phyloP scores from a whole-genome alignment of 306 rosid species.

The Ziziphus jujuba region DNA sequence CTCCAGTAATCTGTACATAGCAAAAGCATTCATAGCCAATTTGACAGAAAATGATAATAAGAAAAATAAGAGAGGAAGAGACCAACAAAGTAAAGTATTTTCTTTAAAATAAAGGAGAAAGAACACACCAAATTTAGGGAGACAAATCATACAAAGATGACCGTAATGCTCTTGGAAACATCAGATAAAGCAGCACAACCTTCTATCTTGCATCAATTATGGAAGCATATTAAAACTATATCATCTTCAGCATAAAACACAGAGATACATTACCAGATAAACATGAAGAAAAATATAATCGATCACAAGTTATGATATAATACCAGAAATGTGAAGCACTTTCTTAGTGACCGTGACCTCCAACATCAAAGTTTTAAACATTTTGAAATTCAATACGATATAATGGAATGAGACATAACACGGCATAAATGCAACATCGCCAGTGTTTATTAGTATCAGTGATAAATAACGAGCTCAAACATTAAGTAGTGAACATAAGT shows the following conservation, averaged over 20 bases:
- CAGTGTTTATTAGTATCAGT: neutral
- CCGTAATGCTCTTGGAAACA: slow-evolving; percentile 12
- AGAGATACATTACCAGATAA: slow-evolving; percentile 12
- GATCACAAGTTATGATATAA: neutral
- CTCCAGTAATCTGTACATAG: slow-evolving; percentile 3
- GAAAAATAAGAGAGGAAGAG: neutral
- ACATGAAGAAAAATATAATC: slow-evolving; percentile 10
- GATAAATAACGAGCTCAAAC: neutral
- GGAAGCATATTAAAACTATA: slow-evolving; percentile 19
- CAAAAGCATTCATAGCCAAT: slow-evolving; percentile 7
- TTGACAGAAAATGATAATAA: neutral
- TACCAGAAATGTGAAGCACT: no score
- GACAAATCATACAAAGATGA: slow-evolving; percentile 31
- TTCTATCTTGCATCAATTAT: slow-evolving; percentile 5
- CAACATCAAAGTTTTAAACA: no score
- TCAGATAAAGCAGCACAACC: slow-evolving; percentile 27
- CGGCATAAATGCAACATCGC: neutral
- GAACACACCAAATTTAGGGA: slow-evolving; percentile 16
- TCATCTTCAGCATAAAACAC: neutral
- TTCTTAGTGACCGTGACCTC: no score
- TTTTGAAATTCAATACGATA: no score
- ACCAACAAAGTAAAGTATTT: neutral
- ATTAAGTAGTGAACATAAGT: neutral
- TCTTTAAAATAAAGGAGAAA: neutral
- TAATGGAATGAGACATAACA: neutral